Base-by-base conservation (phyloP, 2,329 filamentous ascomycete genomes). In the Parasarocladium wereldwijsianum region DNA sequence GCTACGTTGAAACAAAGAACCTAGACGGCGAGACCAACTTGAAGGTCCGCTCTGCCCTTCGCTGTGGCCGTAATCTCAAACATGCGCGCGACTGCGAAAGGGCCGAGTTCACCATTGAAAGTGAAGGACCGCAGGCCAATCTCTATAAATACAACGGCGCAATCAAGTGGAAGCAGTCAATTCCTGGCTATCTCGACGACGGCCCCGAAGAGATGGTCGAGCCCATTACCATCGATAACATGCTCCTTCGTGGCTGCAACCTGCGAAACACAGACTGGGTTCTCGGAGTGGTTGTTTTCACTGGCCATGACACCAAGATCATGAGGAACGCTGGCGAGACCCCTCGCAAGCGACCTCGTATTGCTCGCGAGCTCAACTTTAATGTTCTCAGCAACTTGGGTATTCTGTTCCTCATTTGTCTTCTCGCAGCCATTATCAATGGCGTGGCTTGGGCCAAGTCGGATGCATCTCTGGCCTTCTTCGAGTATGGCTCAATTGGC, bases 321-420 rank as follows among this genome's bases (percentile, higher is more conserved):
- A 98, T 98, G 90, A 80, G 94, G 60, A 98, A 98, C 50, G 82
- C 90, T 17, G 90, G 90, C 36, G 78, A 87, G 37, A 98, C 90
- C 2, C 90, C 92, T 9, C 93, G 75, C 50, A 98, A 98, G 61
- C 80, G 87, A 38, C 74, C 90, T 21, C 76, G 83, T 41, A 86
- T 98, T 43, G 83, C 86, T 31, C 78, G 84, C 38, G 86, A 93
- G 50, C 69, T 98, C 42, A 98, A 98, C 60, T 92, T 84, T 70
- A 93, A 93, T 52, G 86, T 98, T 51, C 69, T 96, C 36, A 93
- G 86, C 67, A 98, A 98, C 55, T 96, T 98, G 48, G 62, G 80
- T 43, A 75, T 98, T 41, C 69, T 98, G 10, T 76, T 93, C 45
- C 48, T 76, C 47, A 92, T 98, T 75, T 98, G 90, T 55, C 58